Base-by-base conservation (phyloP, 306 rosid genomes). In the Prosopis cineraria region DNA sequence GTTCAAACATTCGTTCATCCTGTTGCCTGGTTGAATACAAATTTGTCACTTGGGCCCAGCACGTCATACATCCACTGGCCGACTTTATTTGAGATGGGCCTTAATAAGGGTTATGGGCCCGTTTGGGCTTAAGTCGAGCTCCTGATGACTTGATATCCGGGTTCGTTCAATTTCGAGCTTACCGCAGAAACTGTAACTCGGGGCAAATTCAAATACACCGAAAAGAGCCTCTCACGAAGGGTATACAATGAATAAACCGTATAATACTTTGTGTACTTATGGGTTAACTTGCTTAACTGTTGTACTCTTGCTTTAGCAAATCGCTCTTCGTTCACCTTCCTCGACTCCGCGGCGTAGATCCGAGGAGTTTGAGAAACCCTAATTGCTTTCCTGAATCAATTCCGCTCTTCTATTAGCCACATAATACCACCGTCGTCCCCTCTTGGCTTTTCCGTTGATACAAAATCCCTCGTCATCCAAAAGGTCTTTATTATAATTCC, bases 281-380 rank as follows among this genome's bases (percentile, higher is more conserved):
- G 27, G 29, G 43, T 3, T 0, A 34, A 30, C 39, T 27, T 7
- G 3, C 47, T 77, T 36, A 71, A 75, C 79, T 29, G 24, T 68
- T 41, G 52, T 52, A 22, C 60, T 74, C 69, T 76, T 29, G 75
- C 83, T 80, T 78, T 72, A 73, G 64, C 69, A 10, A 22, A 47
- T 41, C 27, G 34, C 74, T 50, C 68, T 81, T 73, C 24, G 41
- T 78, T 75, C 66, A 52, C 52, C 70, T 78, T 76, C 83, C 86
- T 87, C 76, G 50, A 78, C 91, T 84, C 87, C 87, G 88, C 89
- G 92, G 93, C 84, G 79, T 87, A 87, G 91, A 91, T 87, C 93
- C 92, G 87, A 87, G 93, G 93, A 87, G 93, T 86, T 89, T 83
- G 85, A 88, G 93, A 84, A 86, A 39, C 86, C 91, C 88, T 87